Base-by-base conservation (phyloP, 2,329 filamentous ascomycete species). In the Exophiala phaeomuriformis region DNA sequence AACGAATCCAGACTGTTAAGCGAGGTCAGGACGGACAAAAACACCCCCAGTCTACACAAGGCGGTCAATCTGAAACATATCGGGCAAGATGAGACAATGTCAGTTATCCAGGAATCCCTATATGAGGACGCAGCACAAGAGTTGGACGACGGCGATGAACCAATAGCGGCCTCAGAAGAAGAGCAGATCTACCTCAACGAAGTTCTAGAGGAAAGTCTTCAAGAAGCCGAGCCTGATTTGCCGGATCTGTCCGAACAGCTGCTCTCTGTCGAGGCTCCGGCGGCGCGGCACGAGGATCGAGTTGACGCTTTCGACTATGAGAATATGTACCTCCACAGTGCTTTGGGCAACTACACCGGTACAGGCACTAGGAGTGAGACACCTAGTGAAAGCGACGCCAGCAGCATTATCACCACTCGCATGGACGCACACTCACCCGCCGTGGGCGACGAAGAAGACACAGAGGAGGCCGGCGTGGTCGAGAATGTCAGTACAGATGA, bases 231-330 rank as follows among this genome's bases (percentile, higher is more conserved):
- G 43, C 65, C 68, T 44, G 64, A 67, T n/a, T 66, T 69, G 28
- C 65, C 66, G 5, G 52, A 66, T 3, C 61, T 66, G 9, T 64
- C 66, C 7, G 64, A 60, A 12, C 56, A 53, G 27, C 33, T 55
- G 6, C 47, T 61, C 55, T 8, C 51, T 3, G 44, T 49, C 7
- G 52, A 57, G 7, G 48, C 84, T 62, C 82, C 84, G 61, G 77
- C 79, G 5, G 72, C 86, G 4, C 88, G 89, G 0, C 91, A 97
- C 64, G 91, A 97, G 71, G 90, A 96, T 68, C 86, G 91, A 19
- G 84, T 90, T 61, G 91, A 97, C 68, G 90, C 90, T 1, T 97
- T 97, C 65, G 91, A 97, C 68, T 97, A 97, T 59, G 88, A 95
- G 68, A 85, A 95, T 66, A 96, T 96, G 71, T 95, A 95, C 68